phyloP scores from a whole-genome alignment of 305 asterid species.

The Solanum hybrid region DNA sequence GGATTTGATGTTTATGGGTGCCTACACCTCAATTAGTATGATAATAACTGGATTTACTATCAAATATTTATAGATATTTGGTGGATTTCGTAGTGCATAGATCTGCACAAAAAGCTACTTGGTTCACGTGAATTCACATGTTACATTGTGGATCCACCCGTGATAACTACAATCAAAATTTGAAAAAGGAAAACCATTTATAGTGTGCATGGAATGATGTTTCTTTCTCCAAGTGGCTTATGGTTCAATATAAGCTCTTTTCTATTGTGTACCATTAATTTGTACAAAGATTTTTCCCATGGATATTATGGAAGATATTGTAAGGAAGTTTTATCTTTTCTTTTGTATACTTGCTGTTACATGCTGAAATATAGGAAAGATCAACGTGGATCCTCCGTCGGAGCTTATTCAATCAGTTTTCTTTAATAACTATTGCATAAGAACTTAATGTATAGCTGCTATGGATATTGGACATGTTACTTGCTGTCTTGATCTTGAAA shows the following conservation, averaged over 20 bases:
- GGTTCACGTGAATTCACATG: background rate
- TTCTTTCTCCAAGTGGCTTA: background rate
- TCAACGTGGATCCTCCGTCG: background rate
- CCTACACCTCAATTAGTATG: background rate
- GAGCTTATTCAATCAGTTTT: background rate
- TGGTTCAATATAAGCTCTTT: background rate
- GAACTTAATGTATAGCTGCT: background rate
- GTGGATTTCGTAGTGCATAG: background rate
- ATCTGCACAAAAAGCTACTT: background rate
- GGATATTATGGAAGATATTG: background rate
- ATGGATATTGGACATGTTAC: background rate
- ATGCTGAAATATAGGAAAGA: background rate
- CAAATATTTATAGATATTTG: background rate
- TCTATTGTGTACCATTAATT: background rate
- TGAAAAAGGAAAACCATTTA: background rate
- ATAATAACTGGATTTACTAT: background rate
- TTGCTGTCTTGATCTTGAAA: background rate
- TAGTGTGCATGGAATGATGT: background rate
- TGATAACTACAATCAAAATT: background rate
- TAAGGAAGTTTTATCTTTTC: background rate
- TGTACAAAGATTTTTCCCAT: background rate
- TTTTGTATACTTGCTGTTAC: background rate
- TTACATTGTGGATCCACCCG: background rate
- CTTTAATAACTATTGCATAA: background rate
- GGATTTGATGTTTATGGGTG: background rate